Percentiles rank a stretch among this genome's conserved stretches.
These are phyloP conservation scores for Fusarium sp. DNA, from an alignment of 2,329 filamentous ascomycete species.

Conservation along the genomic window DNA sequence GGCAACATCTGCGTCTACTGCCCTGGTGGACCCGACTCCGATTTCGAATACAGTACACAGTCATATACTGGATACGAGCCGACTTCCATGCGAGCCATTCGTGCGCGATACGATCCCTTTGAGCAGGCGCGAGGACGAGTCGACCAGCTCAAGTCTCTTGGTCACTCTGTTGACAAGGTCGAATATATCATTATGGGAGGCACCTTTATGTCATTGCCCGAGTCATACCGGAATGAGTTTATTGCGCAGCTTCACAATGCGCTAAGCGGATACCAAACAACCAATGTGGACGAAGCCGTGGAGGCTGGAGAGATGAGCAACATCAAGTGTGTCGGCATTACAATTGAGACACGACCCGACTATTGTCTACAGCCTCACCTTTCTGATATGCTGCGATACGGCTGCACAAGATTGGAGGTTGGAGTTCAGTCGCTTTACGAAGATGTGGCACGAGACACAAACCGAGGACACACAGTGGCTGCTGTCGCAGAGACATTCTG, in stretches of 20 bases:
- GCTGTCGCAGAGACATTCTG: slow-evolving; percentile 97
- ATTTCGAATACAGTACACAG: slow-evolving; percentile 99
- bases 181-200: slow-evolving; percentile 99
- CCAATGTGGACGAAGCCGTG: slow-evolving; percentile 95
- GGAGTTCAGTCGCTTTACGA: slow-evolving; percentile 98
- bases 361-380: slow-evolving; percentile 97
- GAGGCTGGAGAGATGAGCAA: slow-evolving; percentile 95
- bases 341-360: slow-evolving; percentile 96
- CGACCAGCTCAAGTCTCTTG: slow-evolving; percentile 94
- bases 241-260: slow-evolving; percentile 97
- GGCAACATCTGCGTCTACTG: slow-evolving; percentile 99
- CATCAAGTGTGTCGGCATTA: slow-evolving; percentile 97
- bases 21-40: slow-evolving; percentile 95
- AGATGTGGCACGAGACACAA: slow-evolving; percentile 97
- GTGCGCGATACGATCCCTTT: slow-evolving; percentile 96
- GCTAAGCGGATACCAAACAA: slow-evolving; percentile 93
- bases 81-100: slow-evolving; percentile 97
- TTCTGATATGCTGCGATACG: slow-evolving; percentile 96
- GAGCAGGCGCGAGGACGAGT: slow-evolving; percentile 96
- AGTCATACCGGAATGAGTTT: slow-evolving; percentile 91
- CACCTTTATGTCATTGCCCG: slow-evolving; percentile 96
- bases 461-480: slow-evolving; percentile 94
- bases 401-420: slow-evolving; percentile 93
- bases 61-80: slow-evolving; percentile 99
- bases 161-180: slow-evolving; percentile 98